Percentiles rank a stretch among this genome's conserved stretches.
Evolutionary conservation across 2,329 filamentous ascomycete genomes (phyloP).

Genomic region (Fusarium mangiferae): DNA sequence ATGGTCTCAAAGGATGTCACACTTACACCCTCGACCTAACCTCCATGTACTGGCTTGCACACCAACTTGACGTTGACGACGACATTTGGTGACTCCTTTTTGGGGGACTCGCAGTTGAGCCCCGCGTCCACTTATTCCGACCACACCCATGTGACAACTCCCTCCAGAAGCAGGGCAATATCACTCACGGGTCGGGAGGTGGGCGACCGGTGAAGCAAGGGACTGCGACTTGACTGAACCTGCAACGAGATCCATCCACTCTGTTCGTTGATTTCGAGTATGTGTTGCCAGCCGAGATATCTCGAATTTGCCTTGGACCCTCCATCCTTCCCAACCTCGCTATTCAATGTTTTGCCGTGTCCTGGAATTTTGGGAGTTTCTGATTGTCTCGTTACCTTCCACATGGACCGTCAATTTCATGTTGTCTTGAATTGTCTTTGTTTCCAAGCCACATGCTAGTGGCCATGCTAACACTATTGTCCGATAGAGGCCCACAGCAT

Average conservation of each 20-base stretch:
- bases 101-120: slow-evolving; percentile 23
- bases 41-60: slow-evolving; percentile 23
- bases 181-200: slow-evolving; percentile 22
- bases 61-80: slow-evolving; percentile 32
- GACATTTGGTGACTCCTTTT: slow-evolving; percentile 28
- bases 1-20: slow-evolving; percentile 29
- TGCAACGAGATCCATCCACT: background rate
- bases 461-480: slow-evolving; percentile 13
- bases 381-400: slow-evolving; percentile 30
- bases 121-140: slow-evolving; percentile 39
- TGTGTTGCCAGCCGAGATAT: background rate
- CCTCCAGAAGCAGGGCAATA: slow-evolving; percentile 33
- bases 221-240: slow-evolving; percentile 29
- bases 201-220: slow-evolving; percentile 42
- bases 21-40: slow-evolving; percentile 22
- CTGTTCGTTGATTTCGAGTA: background rate
- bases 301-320: background rate
- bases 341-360: background rate
- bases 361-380: slow-evolving; percentile 28
- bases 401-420: slow-evolving; percentile 12
- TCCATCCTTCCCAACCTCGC: slow-evolving; percentile 16
- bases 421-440: slow-evolving; percentile 26
- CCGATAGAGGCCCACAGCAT: slow-evolving; percentile 30
- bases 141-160: slow-evolving; percentile 43
- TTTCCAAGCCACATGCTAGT: slow-evolving; percentile 36